Percentiles rank a stretch among this genome's conserved stretches.
phyloP scores from a whole-genome alignment of 108 stramenopile genomes.

The Heterococcus sp. region DNA sequence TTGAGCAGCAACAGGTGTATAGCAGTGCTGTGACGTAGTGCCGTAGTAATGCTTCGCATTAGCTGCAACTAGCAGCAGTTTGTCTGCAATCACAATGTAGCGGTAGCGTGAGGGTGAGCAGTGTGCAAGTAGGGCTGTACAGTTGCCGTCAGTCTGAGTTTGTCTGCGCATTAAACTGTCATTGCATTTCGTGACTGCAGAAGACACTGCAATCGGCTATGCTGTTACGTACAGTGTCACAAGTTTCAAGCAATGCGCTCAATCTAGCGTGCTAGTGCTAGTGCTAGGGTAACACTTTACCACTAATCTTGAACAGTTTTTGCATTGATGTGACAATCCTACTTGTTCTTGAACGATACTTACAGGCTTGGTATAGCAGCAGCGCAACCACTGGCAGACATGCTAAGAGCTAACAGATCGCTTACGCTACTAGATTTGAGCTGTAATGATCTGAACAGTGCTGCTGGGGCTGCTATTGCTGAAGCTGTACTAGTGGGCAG shows the following conservation, averaged over 20 bases:
- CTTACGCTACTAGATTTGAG: conserved; percentile 13
- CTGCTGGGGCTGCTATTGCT: not conserved
- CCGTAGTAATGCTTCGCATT: too few species aligned
- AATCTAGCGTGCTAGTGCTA: not conserved
- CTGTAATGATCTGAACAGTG: conserved; percentile 14
- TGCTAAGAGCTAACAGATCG: conserved; percentile 19
- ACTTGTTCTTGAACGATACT: not conserved
- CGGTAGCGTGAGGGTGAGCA: too few species aligned
- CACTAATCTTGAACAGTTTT: not conserved
- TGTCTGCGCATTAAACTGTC: not conserved
- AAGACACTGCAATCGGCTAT: not conserved
- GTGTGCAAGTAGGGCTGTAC: too few species aligned
- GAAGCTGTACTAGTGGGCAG: not conserved
- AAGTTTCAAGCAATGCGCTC: too few species aligned
- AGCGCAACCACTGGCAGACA: conserved; percentile 3
- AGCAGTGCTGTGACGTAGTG: not conserved
- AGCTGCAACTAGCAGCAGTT: not conserved
- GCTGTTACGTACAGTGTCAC: too few species aligned
- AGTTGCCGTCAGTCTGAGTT: not conserved
- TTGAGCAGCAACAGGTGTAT: not conserved
- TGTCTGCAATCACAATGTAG: too few species aligned
- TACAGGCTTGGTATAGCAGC: not conserved
- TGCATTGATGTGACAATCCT: not conserved
- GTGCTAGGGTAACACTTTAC: not conserved
- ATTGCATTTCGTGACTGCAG: not conserved